A percentile compares a stretch with the other conserved stretches of the same genome.
Conservation (phyloP, 306 rosid genomes). For the Pterocarpus macrocarpus region DNA sequence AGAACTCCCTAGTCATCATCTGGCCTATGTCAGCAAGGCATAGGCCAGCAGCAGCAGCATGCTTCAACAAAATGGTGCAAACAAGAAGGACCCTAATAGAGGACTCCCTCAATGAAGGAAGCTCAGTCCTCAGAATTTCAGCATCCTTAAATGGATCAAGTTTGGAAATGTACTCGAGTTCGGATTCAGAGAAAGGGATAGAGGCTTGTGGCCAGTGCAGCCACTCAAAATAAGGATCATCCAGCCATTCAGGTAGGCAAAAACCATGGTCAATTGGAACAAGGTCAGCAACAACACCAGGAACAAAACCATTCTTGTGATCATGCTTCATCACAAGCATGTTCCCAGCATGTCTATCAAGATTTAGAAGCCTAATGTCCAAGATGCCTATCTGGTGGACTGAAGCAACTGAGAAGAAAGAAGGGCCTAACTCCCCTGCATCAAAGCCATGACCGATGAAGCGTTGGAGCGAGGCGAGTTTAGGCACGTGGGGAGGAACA, state of each 20-base stretch:
- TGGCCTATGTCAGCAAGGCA: slow-evolving; percentile 82
- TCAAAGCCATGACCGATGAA: slow-evolving; percentile 84
- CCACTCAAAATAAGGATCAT: slow-evolving; percentile 97
- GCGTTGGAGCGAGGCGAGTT: slow-evolving; percentile 88
- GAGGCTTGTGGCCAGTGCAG: slow-evolving; percentile 97
- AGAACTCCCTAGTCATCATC: slow-evolving; percentile 77
- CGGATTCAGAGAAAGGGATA: slow-evolving; percentile 76
- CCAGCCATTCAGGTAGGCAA: slow-evolving; percentile 95
- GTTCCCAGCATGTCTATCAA: slow-evolving; percentile 94
- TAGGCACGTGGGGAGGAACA: slow-evolving; percentile 42
- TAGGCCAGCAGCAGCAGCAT: slow-evolving; percentile 70
- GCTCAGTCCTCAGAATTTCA: slow-evolving; percentile 65
- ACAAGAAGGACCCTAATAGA: slow-evolving; percentile 79
- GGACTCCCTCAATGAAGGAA: slow-evolving; percentile 74
- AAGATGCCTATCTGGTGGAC: slow-evolving; percentile 85
- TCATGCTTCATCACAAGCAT: slow-evolving; percentile 76
- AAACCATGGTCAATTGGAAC: slow-evolving; percentile 97
- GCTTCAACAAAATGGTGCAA: slow-evolving; percentile 85
- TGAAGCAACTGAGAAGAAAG: slow-evolving; percentile 75
- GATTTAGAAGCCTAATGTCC: slow-evolving; percentile 79
- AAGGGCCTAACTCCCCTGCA: slow-evolving; percentile 90
- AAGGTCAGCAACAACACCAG: slow-evolving; percentile 60
- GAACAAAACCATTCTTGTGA: not conserved
- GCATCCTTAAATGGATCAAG: slow-evolving; percentile 89
- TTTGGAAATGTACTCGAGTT: slow-evolving; percentile 72